Conservation (phyloP, 106 monocot species). For the Hemerocallis citrina region DNA sequence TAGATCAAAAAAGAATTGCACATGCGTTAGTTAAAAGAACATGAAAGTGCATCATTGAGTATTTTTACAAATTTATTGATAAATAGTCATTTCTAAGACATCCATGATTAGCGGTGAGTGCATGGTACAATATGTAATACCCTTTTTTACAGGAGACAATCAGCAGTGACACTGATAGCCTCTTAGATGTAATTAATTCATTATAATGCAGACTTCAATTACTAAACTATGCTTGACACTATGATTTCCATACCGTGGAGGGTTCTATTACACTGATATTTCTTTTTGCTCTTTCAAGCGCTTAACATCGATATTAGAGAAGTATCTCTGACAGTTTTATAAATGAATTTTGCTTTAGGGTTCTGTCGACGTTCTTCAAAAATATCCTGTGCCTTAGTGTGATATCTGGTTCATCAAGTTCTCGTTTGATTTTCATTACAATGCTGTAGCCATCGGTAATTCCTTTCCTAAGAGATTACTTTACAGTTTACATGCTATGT, state of each 20-base stretch:
- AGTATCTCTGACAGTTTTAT: neutral
- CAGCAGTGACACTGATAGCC: neutral
- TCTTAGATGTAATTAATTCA: neutral
- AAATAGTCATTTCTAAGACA: neutral
- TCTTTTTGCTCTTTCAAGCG: neutral
- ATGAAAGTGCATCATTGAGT: too few relatives aligned
- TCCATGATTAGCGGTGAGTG: too few relatives aligned
- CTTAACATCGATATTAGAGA: neutral
- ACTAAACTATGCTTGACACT: neutral
- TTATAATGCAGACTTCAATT: neutral
- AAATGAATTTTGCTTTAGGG: constrained; percentile 27
- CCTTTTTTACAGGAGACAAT: neutral
- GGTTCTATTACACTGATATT: neutral
- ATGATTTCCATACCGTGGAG: neutral
- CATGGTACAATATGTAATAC: too few relatives aligned
- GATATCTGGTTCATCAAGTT: constrained; percentile 81
- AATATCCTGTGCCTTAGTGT: constrained; percentile 86
- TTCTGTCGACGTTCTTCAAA: constrained; percentile 76
- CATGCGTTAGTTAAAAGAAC: too few relatives aligned
- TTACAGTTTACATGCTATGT: too few relatives aligned
- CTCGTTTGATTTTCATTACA: constrained; percentile 89
- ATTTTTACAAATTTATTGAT: neutral
- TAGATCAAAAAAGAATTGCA: too few relatives aligned
- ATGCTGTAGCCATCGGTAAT: constrained; percentile 70
- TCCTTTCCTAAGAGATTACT: neutral